Evolutionary conservation across 2,329 filamentous ascomycete species (phyloP), one percentile per base, ranked within the genome.

Genomic region (Dactylonectria macrodidyma): DNA sequence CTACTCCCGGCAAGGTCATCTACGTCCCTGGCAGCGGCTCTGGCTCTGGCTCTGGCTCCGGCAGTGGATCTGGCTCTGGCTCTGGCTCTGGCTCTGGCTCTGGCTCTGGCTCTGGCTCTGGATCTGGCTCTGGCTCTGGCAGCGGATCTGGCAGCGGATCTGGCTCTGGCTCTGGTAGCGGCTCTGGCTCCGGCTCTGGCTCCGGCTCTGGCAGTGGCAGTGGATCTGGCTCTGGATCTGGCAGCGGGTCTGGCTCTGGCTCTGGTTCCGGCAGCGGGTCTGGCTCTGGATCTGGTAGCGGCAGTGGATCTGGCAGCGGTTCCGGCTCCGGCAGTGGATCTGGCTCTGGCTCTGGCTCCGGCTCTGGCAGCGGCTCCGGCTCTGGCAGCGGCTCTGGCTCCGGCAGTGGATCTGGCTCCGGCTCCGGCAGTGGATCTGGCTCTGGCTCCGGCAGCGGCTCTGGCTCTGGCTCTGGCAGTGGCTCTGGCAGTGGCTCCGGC

Each of bases 1-100:
- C 51, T 19, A 51, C 62, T 19, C 59, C 60, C 4, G 36, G 54
- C 47, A 22, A 54, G 36, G 48, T 66, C 2, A 30, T 62, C 54
- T 62, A 62, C 59, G 58, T 66, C 12, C 30, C 61, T 30, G 26
- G 26, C 26, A 30, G 26, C 26, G 26, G 26, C 26, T 30, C 26
- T 7, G 26, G 26, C 19, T 19, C 19, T 19, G 19, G 19, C 19
- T 19, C 19, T 19, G 19, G 19, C 19, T 19, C 19, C 19, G 19
- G 19, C 19, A 19, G 19, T 19, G 19, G 19, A 19, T 19, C 19
- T 19, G 19, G 19, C 19, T 19, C 19, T 19, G 19, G 19, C 19
- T 19, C 19, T 19, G 19, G 19, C 19, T 19, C 19, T 19, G 19
- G 19, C 19, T 19, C 19, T 19, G 19, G 19, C 19, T 19, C 19